phyloP scores from a whole-genome alignment of 108 stramenopile species.

The Skeletonema tropicum region DNA sequence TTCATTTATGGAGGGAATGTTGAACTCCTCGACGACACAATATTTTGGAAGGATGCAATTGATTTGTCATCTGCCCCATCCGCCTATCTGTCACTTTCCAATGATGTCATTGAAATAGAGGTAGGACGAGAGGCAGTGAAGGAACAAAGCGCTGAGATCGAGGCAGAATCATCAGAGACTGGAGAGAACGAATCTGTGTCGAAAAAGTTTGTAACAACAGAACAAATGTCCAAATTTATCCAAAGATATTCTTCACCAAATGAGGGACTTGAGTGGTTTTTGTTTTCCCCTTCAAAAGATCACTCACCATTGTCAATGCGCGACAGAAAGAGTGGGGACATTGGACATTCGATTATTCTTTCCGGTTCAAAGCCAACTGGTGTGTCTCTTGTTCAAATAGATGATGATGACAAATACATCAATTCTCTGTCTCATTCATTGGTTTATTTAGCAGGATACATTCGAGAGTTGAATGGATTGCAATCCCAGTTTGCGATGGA shows the following conservation, averaged over 20 bases:
- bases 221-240: slow-evolving; percentile 25
- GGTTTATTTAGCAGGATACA: slow-evolving; percentile 29
- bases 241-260: slow-evolving; percentile 12
- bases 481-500: background rate
- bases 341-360: slow-evolving; percentile 28
- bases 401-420: slow-evolving; percentile 4
- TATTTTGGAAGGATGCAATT: slow-evolving; percentile 5
- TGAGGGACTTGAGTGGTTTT: slow-evolving; percentile 29
- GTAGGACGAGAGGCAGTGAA: background rate
- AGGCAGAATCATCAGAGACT: background rate
- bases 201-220: slow-evolving; percentile 19
- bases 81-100: slow-evolving; percentile 21
- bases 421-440: slow-evolving; percentile 21
- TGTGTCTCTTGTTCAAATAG: slow-evolving; percentile 24
- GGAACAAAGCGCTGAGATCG: background rate
- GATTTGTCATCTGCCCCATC: slow-evolving; percentile 9
- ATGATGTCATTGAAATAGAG: slow-evolving; percentile 14
- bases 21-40: background rate
- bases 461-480: slow-evolving; percentile 33
- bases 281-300: slow-evolving; percentile 24
- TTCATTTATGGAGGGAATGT: slow-evolving; percentile 36
- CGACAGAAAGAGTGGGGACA: slow-evolving; percentile 4
- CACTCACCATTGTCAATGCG: slow-evolving; percentile 27
- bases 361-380: slow-evolving; percentile 20
- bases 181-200: background rate